Conservation (phyloP, 2,329 filamentous ascomycete genomes). For the Fonsecaea nubica region DNA sequence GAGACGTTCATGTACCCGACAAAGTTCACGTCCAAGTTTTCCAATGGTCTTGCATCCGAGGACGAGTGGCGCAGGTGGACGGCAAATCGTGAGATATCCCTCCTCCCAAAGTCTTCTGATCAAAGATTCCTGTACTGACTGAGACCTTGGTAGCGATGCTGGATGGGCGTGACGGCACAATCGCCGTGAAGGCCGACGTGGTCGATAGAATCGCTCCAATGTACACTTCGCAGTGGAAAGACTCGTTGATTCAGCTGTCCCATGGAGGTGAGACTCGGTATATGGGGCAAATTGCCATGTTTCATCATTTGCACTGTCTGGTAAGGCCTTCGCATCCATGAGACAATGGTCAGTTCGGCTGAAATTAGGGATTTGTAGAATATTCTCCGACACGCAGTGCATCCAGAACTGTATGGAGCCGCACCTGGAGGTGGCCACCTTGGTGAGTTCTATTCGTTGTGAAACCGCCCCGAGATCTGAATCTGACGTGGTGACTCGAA, state of each 20-base stretch:
- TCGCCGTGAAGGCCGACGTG: not conserved
- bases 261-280: constrained; percentile 3
- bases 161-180: not conserved
- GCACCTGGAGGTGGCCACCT: constrained; percentile 1
- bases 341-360: too few relatives aligned
- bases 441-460: not conserved
- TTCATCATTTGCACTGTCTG: constrained; percentile 14
- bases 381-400: constrained; percentile 7
- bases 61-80: constrained; percentile 4
- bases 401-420: constrained; percentile 8
- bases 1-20: constrained; percentile 15
- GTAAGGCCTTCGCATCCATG: not conserved
- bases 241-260: not conserved
- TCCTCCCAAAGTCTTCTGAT: too few relatives aligned
- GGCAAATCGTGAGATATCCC: not conserved
- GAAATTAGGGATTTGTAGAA: not conserved
- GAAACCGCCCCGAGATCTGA: too few relatives aligned
- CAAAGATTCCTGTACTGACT: not conserved
- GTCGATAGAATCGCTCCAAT: not conserved
- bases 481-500: not conserved
- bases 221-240: constrained; percentile 6
- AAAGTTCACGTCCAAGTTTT: constrained; percentile 1
- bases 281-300: constrained; percentile 13
- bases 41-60: not conserved
- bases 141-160: constrained; percentile 1